Evolutionary conservation across 2,329 filamentous ascomycete genomes (phyloP), one percentile per base, ranked within the genome.

Genomic region (Fusarium sp.): DNA sequence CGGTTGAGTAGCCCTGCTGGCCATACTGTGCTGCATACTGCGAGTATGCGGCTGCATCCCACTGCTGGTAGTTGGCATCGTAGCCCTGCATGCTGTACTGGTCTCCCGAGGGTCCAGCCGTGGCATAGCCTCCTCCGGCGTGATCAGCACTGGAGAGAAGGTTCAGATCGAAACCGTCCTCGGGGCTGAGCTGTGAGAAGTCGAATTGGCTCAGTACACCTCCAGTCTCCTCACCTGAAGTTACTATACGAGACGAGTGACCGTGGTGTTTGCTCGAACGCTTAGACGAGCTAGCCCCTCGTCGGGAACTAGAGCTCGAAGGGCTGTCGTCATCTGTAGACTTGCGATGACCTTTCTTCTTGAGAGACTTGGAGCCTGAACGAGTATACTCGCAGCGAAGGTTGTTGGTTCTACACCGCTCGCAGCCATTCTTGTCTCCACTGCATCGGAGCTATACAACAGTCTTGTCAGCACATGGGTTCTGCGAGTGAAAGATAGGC

Each of bases 391-490:
- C 77, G 65, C 79, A 81, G 22, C 56, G 46, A 45, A 79, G 72
- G 9, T 74, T 67, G 38, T 75, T 74, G 26, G 71, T 64, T 31
- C 74, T 57, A 63, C 79, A 81, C 17, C 79, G 72, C 36, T 80
- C 75, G 56, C 79, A 81, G 31, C 79, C 79, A 31, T 75, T 72
- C 66, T 78, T 81, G 44, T 80, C 78, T 36, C 79, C 79, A 56
- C 76, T 81, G 60, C 79, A 81, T 54, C 76, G 78, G 49, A 81
- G 73, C 79, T 81, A 52, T 34, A 53, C 7, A 52, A n/a, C 10
- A 31, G 28, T 45, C 26, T 34, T 22, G 49, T 71, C 55, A 71
- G 69, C 58, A 44, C 53, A 14, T 43, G 53, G 22, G 50, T 39
- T 43, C 26, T 55, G 50, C 17, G 42, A 17, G 33, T 31, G 34